phyloP scores from a whole-genome alignment of 169 alveolate species.

The Plasmodium vivax region DNA sequence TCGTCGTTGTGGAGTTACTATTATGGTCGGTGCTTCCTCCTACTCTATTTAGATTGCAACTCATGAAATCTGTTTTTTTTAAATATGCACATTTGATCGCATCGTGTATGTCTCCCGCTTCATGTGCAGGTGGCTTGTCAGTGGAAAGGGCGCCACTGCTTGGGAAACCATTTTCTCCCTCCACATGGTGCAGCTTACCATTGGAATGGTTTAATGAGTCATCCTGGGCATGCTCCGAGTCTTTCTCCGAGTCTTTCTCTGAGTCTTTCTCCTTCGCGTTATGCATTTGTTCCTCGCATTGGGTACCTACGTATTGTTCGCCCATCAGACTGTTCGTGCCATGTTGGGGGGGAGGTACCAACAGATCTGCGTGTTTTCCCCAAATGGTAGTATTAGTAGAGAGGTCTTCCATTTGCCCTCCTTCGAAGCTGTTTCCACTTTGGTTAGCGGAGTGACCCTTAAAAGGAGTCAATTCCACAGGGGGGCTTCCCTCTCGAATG shows the following conservation, averaged over 20 bases:
- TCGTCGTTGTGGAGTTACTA: slow-evolving; percentile 19
- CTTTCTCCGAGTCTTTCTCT: background rate
- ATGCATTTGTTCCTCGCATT: background rate
- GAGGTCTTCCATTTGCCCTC: background rate
- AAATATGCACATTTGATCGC: background rate
- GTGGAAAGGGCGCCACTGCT: background rate
- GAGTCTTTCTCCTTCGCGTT: background rate
- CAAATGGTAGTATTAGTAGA: background rate
- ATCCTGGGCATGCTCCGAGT: background rate
- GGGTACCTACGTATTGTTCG: background rate
- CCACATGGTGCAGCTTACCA: background rate
- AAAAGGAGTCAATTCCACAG: background rate
- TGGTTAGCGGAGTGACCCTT: background rate
- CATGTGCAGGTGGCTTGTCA: background rate
- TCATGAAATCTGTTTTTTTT: background rate
- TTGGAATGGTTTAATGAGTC: background rate
- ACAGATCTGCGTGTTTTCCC: background rate
- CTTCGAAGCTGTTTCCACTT: background rate
- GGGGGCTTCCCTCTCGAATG: background rate
- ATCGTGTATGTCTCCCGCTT: background rate
- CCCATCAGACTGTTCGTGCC: background rate
- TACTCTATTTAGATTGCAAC: background rate
- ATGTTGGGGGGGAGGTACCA: background rate
- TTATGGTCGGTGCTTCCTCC: background rate
- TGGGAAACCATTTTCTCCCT: background rate